Percentiles rank a stretch among this genome's conserved stretches.
phyloP scores from a whole-genome alignment of 441 rosid genomes.

The Dalechampia spathulata region DNA sequence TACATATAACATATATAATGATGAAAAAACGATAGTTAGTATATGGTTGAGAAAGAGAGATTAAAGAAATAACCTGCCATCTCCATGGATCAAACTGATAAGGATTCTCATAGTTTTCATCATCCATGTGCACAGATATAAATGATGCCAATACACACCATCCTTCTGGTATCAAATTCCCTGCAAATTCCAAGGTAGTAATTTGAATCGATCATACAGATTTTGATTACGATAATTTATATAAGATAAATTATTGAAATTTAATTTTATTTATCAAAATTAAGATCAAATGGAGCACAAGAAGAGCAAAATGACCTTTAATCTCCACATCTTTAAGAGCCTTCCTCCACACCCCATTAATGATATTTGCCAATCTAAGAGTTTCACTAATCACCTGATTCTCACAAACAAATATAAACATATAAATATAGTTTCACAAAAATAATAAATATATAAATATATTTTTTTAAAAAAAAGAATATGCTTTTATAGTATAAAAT shows the following conservation, averaged over 20 bases:
- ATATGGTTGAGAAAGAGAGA: too few species aligned
- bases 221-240: too few species aligned
- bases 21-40: too few species aligned
- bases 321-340: conserved; percentile 68
- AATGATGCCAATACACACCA: conserved; percentile 85
- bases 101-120: conserved; percentile 59
- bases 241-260: too few species aligned
- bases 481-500: too few species aligned
- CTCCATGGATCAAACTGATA: conserved; percentile 88
- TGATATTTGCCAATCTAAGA: conserved; percentile 74
- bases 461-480: neutral
- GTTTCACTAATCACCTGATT: conserved; percentile 83
- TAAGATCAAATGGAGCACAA: neutral
- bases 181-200: conserved; percentile 52
- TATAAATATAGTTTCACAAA: neutral
- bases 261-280: too few species aligned
- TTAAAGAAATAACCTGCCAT: conserved; percentile 56
- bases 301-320: conserved; percentile 37
- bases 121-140: conserved; percentile 81
- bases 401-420: neutral
- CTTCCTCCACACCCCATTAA: conserved; percentile 82
- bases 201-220: too few species aligned
- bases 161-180: conserved; percentile 74
- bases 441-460: neutral
- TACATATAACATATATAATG: too few species aligned